Conservation (phyloP, 83 land plant species). For the Thuja plicata region DNA sequence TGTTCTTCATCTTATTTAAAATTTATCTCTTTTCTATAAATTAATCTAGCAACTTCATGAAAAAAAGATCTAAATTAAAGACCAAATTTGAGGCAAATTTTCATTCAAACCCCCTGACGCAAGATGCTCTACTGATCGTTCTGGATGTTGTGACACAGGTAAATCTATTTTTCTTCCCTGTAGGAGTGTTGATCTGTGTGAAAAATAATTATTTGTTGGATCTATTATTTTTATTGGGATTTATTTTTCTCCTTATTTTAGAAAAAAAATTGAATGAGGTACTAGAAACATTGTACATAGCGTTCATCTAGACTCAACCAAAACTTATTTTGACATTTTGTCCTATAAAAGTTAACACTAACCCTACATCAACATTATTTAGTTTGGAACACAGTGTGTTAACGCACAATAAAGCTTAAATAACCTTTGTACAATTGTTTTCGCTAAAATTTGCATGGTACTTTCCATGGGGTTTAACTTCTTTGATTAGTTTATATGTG, state of each 20-base stretch:
- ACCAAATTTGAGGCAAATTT: no score
- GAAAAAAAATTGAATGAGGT: not conserved
- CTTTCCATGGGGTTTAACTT: not conserved
- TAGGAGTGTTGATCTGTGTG: not conserved
- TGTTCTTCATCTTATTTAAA: no score
- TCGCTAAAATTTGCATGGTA: not conserved
- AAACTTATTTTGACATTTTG: not conserved
- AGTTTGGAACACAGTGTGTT: not conserved
- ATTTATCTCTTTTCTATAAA: no score
- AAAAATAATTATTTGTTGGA: not conserved
- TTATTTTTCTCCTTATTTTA: not conserved
- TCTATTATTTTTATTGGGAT: not conserved
- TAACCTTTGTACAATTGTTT: not conserved
- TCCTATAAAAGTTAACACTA: not conserved
- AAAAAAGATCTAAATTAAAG: no score
- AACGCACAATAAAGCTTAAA: not conserved
- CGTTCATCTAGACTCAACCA: not conserved
- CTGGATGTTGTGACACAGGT: constrained; percentile 30
- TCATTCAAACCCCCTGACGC: no score
- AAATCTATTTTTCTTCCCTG: not conserved
- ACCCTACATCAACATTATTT: not conserved
- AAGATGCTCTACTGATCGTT: no score
- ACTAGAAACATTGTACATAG: not conserved
- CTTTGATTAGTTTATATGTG: not conserved
- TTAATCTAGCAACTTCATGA: no score